Evolutionary conservation across 331 rosid species (phyloP).

Genomic region (Arachis monticola): DNA sequence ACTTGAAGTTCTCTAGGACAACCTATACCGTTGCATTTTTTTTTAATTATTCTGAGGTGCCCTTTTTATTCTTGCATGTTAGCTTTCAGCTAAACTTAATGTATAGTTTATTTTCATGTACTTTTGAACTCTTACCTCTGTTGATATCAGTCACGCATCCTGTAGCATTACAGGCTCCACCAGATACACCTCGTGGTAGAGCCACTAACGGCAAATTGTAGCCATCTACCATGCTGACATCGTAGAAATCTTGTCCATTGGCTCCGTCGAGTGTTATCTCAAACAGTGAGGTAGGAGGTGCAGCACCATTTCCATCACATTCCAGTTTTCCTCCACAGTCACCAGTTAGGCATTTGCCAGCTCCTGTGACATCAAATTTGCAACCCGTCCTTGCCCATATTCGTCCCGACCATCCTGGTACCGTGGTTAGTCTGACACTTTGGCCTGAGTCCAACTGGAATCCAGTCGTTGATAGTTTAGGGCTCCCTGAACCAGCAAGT

Average conservation of each 20-base stretch:
- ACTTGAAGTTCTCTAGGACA: constrained; percentile 90
- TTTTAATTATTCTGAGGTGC: background rate
- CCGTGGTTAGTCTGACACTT: constrained; percentile 49
- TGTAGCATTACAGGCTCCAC: constrained; percentile 67
- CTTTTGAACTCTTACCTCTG: constrained; percentile 45
- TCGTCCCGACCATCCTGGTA: constrained; percentile 81
- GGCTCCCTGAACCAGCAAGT: constrained; percentile 61
- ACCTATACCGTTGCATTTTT: constrained; percentile 48
- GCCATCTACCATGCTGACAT: constrained; percentile 81
- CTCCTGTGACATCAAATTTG: constrained; percentile 62
- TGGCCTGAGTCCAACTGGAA: constrained; percentile 59
- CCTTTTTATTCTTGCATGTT: background rate
- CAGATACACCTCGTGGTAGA: constrained; percentile 50
- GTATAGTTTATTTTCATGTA: background rate
- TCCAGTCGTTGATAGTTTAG: constrained; percentile 62
- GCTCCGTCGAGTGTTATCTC: constrained; percentile 76
- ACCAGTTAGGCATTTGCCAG: constrained; percentile 71
- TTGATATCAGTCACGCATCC: constrained; percentile 74
- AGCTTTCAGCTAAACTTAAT: background rate
- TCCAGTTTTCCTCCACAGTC: constrained; percentile 84
- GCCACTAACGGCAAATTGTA: constrained; percentile 75
- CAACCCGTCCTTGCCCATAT: constrained; percentile 91
- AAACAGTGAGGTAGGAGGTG: constrained; percentile 76
- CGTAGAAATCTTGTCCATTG: constrained; percentile 63
- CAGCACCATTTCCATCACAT: constrained; percentile 79